Percentiles rank a stretch among this genome's conserved stretches.
phyloP scores from a whole-genome alignment of 2,329 filamentous ascomycete species.

The Aspergillus luchuensis region DNA sequence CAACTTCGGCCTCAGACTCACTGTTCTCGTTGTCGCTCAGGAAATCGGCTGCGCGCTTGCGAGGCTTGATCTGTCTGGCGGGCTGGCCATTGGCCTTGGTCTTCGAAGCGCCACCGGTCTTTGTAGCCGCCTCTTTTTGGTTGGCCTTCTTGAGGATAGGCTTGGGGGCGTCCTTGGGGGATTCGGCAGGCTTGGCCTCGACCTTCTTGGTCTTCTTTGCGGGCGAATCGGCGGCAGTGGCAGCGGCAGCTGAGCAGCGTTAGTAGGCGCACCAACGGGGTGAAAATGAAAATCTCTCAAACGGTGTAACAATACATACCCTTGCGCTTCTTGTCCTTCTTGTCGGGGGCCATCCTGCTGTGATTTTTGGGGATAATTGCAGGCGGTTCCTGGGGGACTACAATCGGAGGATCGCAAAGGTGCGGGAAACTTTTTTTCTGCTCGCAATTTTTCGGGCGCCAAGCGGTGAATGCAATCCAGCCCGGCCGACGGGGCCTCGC shows the following conservation, averaged over 20 bases:
- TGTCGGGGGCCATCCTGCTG: conserved; percentile 55
- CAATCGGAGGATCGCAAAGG: conserved; percentile 13
- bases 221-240: conserved; percentile 49
- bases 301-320: conserved; percentile 28
- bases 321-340: conserved; percentile 55
- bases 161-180: conserved; percentile 33
- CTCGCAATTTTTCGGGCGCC: conserved; percentile 19
- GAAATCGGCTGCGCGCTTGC: conserved; percentile 53
- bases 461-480: conserved; percentile 32
- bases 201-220: conserved; percentile 63
- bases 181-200: conserved; percentile 35
- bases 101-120: conserved; percentile 28
- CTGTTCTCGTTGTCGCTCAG: conserved; percentile 46
- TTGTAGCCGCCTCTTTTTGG: conserved; percentile 20
- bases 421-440: conserved; percentile 39
- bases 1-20: conserved; percentile 26
- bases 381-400: conserved; percentile 28
- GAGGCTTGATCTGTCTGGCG: conserved; percentile 43
- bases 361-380: conserved; percentile 28
- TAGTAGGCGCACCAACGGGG: conserved; percentile 13
- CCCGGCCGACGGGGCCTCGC: conserved; percentile 13
- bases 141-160: conserved; percentile 38
- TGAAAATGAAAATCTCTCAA: conserved; percentile 7
- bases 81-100: conserved; percentile 38
- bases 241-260: conserved; percentile 36